phyloP scores from a whole-genome alignment of 2,329 filamentous ascomycete genomes.

The Scytalidium lignicola region DNA sequence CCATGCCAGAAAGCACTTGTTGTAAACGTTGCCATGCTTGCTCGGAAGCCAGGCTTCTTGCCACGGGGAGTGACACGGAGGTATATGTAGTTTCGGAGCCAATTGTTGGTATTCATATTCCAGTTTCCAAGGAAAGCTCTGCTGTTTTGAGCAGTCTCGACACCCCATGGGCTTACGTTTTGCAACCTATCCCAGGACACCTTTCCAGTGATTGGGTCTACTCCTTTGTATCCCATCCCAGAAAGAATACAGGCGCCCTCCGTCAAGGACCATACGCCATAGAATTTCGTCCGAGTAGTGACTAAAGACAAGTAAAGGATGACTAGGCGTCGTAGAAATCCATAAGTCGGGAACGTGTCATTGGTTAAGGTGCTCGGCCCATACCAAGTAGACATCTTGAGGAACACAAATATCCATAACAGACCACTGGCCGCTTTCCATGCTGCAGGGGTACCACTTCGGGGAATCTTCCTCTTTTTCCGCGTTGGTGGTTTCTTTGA shows the following conservation, averaged over 20 bases:
- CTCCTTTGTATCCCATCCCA: constrained; percentile 88
- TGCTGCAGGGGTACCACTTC: constrained; percentile 79
- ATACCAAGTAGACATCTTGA: constrained; percentile 67
- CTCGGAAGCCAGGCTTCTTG: constrained; percentile 93
- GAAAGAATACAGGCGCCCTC: constrained; percentile 93
- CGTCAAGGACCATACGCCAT: constrained; percentile 89
- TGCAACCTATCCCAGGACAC: constrained; percentile 85
- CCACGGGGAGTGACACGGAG: constrained; percentile 90
- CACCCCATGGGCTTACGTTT: constrained; percentile 80
- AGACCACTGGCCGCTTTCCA: constrained; percentile 71
- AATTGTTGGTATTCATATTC: constrained; percentile 99
- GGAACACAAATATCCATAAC: constrained; percentile 72
- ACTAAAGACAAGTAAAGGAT: constrained; percentile 80
- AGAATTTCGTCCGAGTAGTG: constrained; percentile 85
- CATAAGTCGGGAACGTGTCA: constrained; percentile 61
- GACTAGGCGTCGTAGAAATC: constrained; percentile 69
- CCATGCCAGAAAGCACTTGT: constrained; percentile 98
- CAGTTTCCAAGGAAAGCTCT: constrained; percentile 85
- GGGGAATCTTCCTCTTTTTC: constrained; percentile 87
- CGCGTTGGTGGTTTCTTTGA: constrained; percentile 79
- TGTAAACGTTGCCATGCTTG: constrained; percentile 86
- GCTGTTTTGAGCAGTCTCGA: constrained; percentile 91
- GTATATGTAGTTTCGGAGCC: constrained; percentile 94
- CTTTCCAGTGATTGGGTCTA: constrained; percentile 79
- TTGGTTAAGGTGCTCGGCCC: constrained; percentile 57